Base-by-base conservation (phyloP, 345 rosid species). In the Hibiscus trionum region DNA sequence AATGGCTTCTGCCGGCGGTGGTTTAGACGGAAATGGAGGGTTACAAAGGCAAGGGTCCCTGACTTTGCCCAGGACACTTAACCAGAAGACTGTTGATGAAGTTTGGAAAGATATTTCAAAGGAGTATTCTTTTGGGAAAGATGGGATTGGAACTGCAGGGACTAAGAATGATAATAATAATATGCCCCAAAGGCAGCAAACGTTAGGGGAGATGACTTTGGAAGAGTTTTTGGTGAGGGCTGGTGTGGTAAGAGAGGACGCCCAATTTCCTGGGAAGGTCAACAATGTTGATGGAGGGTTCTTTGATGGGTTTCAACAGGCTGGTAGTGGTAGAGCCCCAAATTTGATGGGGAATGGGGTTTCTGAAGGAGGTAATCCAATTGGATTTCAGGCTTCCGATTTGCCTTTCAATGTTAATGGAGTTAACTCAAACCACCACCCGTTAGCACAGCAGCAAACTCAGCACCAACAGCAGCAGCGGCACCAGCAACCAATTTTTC, bases 21-120 rank as follows among this genome's bases (percentile, higher is more conserved):
- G 74, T 1, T 67, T 66, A 17, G 82, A 78, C 10, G 85, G 76
- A 60, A 76, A 37, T 71, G 80, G 64, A 14, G 73, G 85, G 72
- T 81, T 95, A 77, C 98, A 90, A 83, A 80, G 97, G 70, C 99
- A 95, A 81, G 97, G 97, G 5, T 92, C 99, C 3, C 69, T 95
- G 47, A 88, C 98, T 0, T 80, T 95, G 78, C 98, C 98, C 7
- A 82, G 97, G 39, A 92, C 91, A 15, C 79, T 92, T 76, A 95
- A 96, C 80, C 93, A 84, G 70, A 95, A 88, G 80, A 90, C 87
- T 0, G 98, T 95, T 72, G 98, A 95, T 69, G 91, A 92, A 84
- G 96, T 95, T 35, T 95, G 97, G 99, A 89, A 76, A 75, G 86
- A 87, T 74, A 73, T 91, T 50, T 79, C 89, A 4, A 91, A 79